phyloP scores from a whole-genome alignment of 305 asterid genomes.

The Solanum chacoense region DNA sequence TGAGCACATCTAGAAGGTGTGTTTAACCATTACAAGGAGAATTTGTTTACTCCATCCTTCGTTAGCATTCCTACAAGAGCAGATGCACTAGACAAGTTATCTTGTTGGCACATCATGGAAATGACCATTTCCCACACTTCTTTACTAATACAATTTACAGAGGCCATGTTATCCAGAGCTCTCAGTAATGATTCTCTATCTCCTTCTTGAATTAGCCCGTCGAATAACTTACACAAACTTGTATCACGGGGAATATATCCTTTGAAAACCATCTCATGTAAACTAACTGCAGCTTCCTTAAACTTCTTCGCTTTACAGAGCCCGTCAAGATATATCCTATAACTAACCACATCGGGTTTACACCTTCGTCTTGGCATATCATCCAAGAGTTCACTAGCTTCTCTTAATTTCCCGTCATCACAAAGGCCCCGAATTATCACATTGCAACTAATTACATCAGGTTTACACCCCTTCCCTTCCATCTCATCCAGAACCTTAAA shows the following conservation, averaged over 20 bases:
- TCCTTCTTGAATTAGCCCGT: slow-evolving; percentile 22
- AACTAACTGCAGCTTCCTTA: slow-evolving; percentile 43
- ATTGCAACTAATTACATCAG: slow-evolving; percentile 60
- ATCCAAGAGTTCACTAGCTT: slow-evolving; percentile 58
- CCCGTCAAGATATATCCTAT: slow-evolving; percentile 51
- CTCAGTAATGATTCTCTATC: slow-evolving; percentile 24
- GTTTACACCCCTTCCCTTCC: slow-evolving; percentile 49
- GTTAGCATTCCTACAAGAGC: slow-evolving; percentile 26
- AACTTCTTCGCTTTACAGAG: slow-evolving; percentile 42
- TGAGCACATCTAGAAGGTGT: not conserved
- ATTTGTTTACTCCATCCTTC: slow-evolving; percentile 4
- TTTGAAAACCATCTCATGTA: slow-evolving; percentile 67
- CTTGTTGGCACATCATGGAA: slow-evolving; percentile 26
- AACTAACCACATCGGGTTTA: slow-evolving; percentile 55
- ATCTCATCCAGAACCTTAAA: slow-evolving; percentile 38
- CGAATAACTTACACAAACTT: slow-evolving; percentile 24
- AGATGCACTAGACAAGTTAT: slow-evolving; percentile 17
- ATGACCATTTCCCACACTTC: slow-evolving; percentile 40
- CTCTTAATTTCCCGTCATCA: slow-evolving; percentile 32
- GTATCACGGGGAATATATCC: slow-evolving; percentile 41
- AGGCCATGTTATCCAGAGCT: slow-evolving; percentile 32
- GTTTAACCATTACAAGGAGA: slow-evolving; percentile 8
- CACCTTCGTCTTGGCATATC: slow-evolving; percentile 65
- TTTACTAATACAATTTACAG: slow-evolving; percentile 35
- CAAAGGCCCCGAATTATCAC: slow-evolving; percentile 48